A percentile compares a stretch with the other conserved stretches of the same genome.
These are phyloP conservation scores for Didymella pomorum DNA, from an alignment of 2,329 filamentous ascomycete species.

Conservation along the genomic window DNA sequence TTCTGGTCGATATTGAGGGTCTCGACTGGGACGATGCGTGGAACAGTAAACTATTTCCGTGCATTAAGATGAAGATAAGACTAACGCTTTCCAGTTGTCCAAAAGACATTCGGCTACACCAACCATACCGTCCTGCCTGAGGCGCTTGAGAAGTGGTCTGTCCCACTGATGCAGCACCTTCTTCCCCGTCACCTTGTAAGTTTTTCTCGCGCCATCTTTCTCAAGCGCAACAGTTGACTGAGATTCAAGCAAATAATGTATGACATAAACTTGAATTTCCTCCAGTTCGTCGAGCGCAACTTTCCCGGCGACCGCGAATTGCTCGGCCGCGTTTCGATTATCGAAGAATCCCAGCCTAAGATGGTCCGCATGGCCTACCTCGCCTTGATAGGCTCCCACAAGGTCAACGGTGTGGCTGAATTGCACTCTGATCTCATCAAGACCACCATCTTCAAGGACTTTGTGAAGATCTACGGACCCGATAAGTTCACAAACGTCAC, in stretches of 20 bases:
- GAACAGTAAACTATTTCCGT: slow-evolving; percentile 66
- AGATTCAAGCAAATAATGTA: slow-evolving; percentile 75
- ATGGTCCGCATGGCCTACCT: slow-evolving; percentile 98
- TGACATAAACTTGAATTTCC: slow-evolving; percentile 94
- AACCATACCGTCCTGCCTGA: slow-evolving; percentile 98
- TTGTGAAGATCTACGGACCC: slow-evolving; percentile 90
- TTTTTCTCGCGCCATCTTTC: no score
- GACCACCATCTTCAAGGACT: slow-evolving; percentile 99
- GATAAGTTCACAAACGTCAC: slow-evolving; percentile 99
- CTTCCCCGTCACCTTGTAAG: slow-evolving; percentile 80
- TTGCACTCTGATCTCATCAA: slow-evolving; percentile 97
- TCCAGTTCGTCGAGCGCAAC: slow-evolving; percentile 86
- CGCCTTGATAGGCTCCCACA: slow-evolving; percentile 96
- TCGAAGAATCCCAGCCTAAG: slow-evolving; percentile 95
- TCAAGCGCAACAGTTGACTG: no score
- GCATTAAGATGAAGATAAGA: not conserved
- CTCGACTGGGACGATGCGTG: slow-evolving; percentile 94
- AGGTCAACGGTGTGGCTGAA: slow-evolving; percentile 98
- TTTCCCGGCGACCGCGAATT: slow-evolving; percentile 92
- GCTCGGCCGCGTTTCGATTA: slow-evolving; percentile 88
- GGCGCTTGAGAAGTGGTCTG: slow-evolving; percentile 97
- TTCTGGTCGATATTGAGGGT: slow-evolving; percentile 87
- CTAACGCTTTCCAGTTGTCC: slow-evolving; percentile 53
- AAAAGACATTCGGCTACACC: slow-evolving; percentile 85
- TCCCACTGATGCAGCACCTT: slow-evolving; percentile 88